Conservation (phyloP, 345 rosid genomes). For the Orychophragmus violaceus region DNA sequence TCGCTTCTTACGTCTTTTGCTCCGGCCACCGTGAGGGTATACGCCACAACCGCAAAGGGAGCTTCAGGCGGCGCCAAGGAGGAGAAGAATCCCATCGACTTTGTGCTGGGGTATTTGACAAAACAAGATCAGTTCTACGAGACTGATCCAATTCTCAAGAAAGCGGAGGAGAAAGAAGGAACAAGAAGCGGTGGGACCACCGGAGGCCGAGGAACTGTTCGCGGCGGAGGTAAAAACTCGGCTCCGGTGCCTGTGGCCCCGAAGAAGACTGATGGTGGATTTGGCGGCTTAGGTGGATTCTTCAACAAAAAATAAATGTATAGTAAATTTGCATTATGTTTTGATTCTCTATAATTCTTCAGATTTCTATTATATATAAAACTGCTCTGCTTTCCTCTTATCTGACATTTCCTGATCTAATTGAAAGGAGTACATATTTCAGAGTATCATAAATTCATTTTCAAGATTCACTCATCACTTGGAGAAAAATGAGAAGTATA, state of each 20-base stretch:
- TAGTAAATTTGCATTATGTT: constrained; percentile 3
- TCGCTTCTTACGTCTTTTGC: constrained; percentile 48
- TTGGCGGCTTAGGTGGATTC: constrained; percentile 48
- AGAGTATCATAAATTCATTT: too few species aligned
- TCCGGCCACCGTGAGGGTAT: constrained; percentile 48
- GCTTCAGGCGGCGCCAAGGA: constrained; percentile 42
- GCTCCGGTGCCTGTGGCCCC: constrained; percentile 50
- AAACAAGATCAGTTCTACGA: constrained; percentile 83
- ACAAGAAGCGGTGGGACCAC: constrained; percentile 40
- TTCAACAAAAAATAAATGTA: constrained; percentile 47
- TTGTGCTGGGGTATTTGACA: constrained; percentile 48
- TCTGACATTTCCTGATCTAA: too few species aligned
- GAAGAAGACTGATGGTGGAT: constrained; percentile 56
- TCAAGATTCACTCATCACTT: too few species aligned
- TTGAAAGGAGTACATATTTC: too few species aligned
- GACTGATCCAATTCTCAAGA: constrained; percentile 68
- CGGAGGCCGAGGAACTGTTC: constrained; percentile 16
- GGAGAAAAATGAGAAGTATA: too few species aligned
- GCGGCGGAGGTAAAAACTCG: constrained; percentile 11
- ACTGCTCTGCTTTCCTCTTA: neutral
- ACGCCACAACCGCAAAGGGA: constrained; percentile 58
- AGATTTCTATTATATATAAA: constrained; percentile 11
- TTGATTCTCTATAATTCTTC: constrained; percentile 4
- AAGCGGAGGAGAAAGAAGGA: constrained; percentile 42
- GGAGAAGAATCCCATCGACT: constrained; percentile 63